Evolutionary conservation across 305 asterid genomes (phyloP), one percentile per base, ranked within the genome.

Genomic region (Andrographis paniculata): DNA sequence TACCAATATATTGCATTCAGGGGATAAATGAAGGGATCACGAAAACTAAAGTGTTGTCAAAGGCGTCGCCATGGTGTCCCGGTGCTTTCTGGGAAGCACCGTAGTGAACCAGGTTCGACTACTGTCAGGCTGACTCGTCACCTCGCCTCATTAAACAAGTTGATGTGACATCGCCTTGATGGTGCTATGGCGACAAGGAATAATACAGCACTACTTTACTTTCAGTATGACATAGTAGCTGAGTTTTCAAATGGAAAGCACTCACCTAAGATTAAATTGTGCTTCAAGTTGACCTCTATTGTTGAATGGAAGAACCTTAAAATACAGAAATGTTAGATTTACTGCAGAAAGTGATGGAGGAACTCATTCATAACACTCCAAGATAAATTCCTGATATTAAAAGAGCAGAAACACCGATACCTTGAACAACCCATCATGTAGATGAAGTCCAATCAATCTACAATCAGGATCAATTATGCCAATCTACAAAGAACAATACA

Each of bases 391-490:
- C n/a, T n/a, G n/a, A n/a, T n/a, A n/a, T n/a, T n/a, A n/a, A n/a
- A n/a, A n/a, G n/a, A n/a, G n/a, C 54, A 33, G 42, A 52, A 44
- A 52, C 28, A 42, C 45, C 4, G 46, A 41, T 71, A 92, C 99
- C 94, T 87, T 87, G 70, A 92, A 92, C 44, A 87, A 71, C 51
- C 96, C 99, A 65, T 92, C 99, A 50, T 92, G 87, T 12, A 92
- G 78, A 66, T 92, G 99, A 61, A 92, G 94, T 43, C 99, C 99
- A 56, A 92, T 87, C 71, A 81, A 69, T 56, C 87, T 71, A 66
- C 89, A 82, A 67, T 91, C 96, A 22, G 99, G 96, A 65, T 91
- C 96, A 45, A 91, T 84, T 62, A 86, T 77, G 59, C 96, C 96
- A 59, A 91, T 91, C 99, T 91, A 66, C 61, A 56, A n/a, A n/a